Conservation (phyloP, 768 basidiomycete species). For the Lentinula sp. region DNA sequence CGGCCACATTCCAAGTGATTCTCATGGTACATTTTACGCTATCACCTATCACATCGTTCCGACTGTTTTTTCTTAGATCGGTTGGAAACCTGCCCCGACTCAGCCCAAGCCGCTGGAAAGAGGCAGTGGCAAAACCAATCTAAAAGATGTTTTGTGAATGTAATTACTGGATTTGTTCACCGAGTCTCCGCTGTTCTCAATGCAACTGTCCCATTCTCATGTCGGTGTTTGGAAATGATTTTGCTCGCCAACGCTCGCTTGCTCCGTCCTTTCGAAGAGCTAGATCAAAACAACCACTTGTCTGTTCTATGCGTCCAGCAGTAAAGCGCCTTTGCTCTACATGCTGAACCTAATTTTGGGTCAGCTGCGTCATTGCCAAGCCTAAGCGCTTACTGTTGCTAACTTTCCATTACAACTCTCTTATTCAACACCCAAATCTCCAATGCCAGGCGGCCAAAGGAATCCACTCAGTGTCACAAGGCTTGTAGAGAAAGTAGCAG, state of each 20-base stretch:
- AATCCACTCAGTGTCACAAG: constrained; percentile 35
- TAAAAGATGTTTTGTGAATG: constrained; percentile 51
- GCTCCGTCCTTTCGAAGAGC: too few relatives aligned
- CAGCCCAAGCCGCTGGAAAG: constrained; percentile 64
- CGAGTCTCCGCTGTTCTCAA: background rate
- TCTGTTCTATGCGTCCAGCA: too few relatives aligned
- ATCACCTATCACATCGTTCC: background rate
- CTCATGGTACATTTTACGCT: constrained; percentile 62
- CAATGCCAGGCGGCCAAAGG: constrained; percentile 51
- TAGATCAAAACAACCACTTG: too few relatives aligned
- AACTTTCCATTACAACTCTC: background rate
- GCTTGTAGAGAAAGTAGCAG: constrained; percentile 22
- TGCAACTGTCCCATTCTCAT: too few relatives aligned
- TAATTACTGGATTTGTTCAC: too few relatives aligned
- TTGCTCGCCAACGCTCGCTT: too few relatives aligned
- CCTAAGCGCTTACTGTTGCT: background rate
- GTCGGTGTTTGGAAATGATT: too few relatives aligned
- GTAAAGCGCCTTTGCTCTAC: too few relatives aligned
- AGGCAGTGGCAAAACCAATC: constrained; percentile 53
- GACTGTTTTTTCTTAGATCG: constrained; percentile 44
- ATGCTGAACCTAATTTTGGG: too few relatives aligned
- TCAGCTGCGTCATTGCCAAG: background rate
- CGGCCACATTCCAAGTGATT: constrained; percentile 95
- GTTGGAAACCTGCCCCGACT: constrained; percentile 70
- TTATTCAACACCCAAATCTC: background rate